These are phyloP conservation scores for Saccharomyces hybrid DNA, from an alignment of 1,139 yeast species.

Conservation along the genomic window DNA sequence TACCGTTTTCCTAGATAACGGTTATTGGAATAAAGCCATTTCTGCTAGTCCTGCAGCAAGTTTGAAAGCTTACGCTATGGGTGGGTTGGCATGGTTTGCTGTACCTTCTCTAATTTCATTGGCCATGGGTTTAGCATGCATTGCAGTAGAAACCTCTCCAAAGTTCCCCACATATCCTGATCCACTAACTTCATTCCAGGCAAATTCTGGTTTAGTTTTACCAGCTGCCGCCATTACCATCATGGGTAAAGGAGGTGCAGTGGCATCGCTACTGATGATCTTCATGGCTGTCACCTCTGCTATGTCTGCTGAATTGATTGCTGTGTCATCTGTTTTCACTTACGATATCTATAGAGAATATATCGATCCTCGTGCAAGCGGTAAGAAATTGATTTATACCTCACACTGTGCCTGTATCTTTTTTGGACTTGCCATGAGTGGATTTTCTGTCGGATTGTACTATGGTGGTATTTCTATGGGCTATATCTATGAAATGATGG, in stretches of 20 bases:
- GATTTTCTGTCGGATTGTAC: slow-evolving; percentile 70
- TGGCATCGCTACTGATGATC: slow-evolving; percentile 63
- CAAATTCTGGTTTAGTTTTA: slow-evolving; percentile 70
- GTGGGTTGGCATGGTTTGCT: slow-evolving; percentile 91
- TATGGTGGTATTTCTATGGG: slow-evolving; percentile 85
- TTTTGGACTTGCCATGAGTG: slow-evolving; percentile 69
- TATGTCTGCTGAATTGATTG: slow-evolving; percentile 80
- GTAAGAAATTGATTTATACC: slow-evolving; percentile 57
- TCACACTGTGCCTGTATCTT: slow-evolving; percentile 60
- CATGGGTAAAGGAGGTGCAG: slow-evolving; percentile 83
- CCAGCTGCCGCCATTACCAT: slow-evolving; percentile 84
- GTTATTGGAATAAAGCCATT: slow-evolving; percentile 86
- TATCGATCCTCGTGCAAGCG: slow-evolving; percentile 68
- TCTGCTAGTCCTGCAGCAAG: slow-evolving; percentile 81
- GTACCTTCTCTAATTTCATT: slow-evolving; percentile 77
- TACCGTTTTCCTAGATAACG: slow-evolving; percentile 80
- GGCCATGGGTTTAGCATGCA: slow-evolving; percentile 75
- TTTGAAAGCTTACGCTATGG: slow-evolving; percentile 81
- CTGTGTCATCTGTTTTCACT: slow-evolving; percentile 77
- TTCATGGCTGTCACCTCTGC: slow-evolving; percentile 81
- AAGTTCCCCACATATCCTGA: slow-evolving; percentile 74
- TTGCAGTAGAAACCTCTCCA: slow-evolving; percentile 59
- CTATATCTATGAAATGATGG: slow-evolving; percentile 78
- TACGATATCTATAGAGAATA: slow-evolving; percentile 79
- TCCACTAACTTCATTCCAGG: slow-evolving; percentile 56